These are phyloP conservation scores for Backusella westeae DNA, from an alignment of 192 early-diverging fungal species.

Conservation along the genomic window DNA sequence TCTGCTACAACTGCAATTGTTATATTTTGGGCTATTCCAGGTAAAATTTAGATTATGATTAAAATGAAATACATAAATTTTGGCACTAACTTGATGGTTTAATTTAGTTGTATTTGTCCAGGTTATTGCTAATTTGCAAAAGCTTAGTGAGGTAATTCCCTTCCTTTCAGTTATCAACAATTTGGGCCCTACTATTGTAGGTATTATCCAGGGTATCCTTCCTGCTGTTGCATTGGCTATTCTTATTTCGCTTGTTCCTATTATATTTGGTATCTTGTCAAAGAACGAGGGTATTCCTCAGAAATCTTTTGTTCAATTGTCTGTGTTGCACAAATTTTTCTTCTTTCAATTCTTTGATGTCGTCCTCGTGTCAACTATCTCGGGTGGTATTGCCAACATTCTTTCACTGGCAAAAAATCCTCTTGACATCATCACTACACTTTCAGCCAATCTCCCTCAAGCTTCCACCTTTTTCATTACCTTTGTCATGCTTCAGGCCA, in stretches of 20 bases:
- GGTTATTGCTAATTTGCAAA: constrained; percentile 48
- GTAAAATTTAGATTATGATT: constrained; percentile 28
- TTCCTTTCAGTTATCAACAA: constrained; percentile 43
- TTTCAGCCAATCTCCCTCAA: constrained; percentile 65
- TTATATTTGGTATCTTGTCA: constrained; percentile 60
- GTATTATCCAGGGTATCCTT: constrained; percentile 71
- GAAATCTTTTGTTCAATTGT: constrained; percentile 56
- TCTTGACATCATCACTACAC: constrained; percentile 38
- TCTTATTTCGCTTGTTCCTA: constrained; percentile 68
- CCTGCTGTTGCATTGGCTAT: constrained; percentile 68
- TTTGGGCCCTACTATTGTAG: constrained; percentile 38
- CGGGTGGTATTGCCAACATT: constrained; percentile 56
- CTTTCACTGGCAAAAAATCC: constrained; percentile 51
- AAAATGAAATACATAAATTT: neutral
- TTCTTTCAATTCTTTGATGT: constrained; percentile 82
- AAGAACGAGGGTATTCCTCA: constrained; percentile 60
- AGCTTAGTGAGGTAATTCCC: constrained; percentile 49
- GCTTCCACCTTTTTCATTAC: constrained; percentile 83
- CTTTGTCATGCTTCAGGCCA: constrained; percentile 75
- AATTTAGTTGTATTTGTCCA: constrained; percentile 54
- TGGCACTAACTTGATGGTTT: constrained; percentile 1
- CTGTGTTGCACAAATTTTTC: constrained; percentile 69
- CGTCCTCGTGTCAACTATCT: constrained; percentile 73
- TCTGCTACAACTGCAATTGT: constrained; percentile 53
- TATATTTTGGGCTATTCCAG: constrained; percentile 71